A percentile compares a stretch with the other conserved stretches of the same genome.
These are phyloP conservation scores for Phytopythium mirpurense DNA, from an alignment of 352 stramenopile genomes.

Conservation along the genomic window DNA sequence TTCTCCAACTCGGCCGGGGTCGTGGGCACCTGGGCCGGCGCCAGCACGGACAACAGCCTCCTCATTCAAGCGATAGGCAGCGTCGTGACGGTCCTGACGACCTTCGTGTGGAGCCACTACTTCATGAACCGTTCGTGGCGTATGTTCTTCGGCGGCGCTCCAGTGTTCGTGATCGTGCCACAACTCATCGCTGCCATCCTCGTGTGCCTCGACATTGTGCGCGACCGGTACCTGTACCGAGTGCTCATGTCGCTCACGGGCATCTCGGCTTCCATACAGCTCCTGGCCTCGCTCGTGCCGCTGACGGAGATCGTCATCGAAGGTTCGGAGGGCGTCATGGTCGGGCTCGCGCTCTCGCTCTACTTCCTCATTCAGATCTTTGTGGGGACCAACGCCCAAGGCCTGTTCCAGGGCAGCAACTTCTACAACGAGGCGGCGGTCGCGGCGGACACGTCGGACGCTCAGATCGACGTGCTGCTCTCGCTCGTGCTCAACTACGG, in stretches of 20 bases:
- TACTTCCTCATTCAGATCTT: conserved; percentile 48
- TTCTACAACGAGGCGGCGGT: conserved; percentile 24
- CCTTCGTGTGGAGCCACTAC: conserved; percentile 28
- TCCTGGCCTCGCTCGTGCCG: conserved; percentile 27
- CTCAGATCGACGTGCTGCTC: conserved; percentile 24
- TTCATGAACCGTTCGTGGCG: conserved; percentile 43
- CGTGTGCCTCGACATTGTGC: conserved; percentile 23
- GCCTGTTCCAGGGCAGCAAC: conserved; percentile 30
- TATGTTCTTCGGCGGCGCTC: conserved; percentile 21
- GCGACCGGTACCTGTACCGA: conserved; percentile 25
- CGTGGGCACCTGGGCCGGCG: conserved; percentile 22
- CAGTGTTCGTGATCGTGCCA: conserved; percentile 23
- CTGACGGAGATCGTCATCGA: conserved; percentile 58
- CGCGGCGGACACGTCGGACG: conserved; percentile 18
- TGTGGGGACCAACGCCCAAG: conserved; percentile 31
- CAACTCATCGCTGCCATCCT: conserved; percentile 17
- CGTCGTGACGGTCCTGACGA: conserved; percentile 13
- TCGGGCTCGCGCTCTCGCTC: conserved; percentile 46
- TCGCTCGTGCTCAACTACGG: conserved; percentile 36
- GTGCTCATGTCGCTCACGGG: conserved; percentile 17
- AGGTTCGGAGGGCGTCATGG: conserved; percentile 44
- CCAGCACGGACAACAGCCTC: conserved; percentile 17
- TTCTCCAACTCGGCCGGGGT: conserved; percentile 22
- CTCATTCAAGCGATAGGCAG: conserved; percentile 18
- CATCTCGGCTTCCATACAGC: conserved; percentile 13